Base-by-base conservation (phyloP, 192 early-diverging fungal species). In the Phycomyces blakesleeanus region DNA sequence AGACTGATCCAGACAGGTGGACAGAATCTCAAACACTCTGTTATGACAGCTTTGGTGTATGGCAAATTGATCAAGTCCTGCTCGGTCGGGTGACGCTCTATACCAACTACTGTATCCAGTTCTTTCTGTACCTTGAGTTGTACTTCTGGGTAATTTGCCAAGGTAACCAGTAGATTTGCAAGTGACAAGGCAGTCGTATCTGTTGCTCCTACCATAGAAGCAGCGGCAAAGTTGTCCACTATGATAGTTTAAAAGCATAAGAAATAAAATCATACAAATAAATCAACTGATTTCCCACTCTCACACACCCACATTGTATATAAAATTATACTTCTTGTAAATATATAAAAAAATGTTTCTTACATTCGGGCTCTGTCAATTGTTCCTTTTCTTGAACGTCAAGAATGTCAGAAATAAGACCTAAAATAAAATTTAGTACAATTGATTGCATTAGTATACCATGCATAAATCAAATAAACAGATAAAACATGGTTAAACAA, bases 131-230 rank as follows among this genome's bases (percentile, higher is more conserved):
- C 55, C 25, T 38, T 26, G 25, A 18, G n/a, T 12, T 56, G 55
- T 2, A 56, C 34, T 56, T 56, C 55, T 34, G 55, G 55, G 34
- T 56, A 11, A 14, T 56, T 56, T 20, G 27, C 39, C 57, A 38
- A 40, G 16, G 14, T 21, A 39, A 24, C 39, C 21, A 59, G 22
- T 15, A 40, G 4, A 21, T 44, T 42, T n/a, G 11, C 11, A 44
- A 59, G 12, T 3, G 34, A 26, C 11, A 24, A 15, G 24, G 34
- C 37, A 29, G 34, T 42, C 21, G 55, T 56, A 14, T 56, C 55
- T 18, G 34, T 38, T 18, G 26, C 55, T 26, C n/a, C 25, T 21
- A 38, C 15, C 37, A 42, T 37, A 38, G 38, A 9, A 20, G 41
- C 22, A 14, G 41, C 20, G 8, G 27, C 20, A 37, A 59, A n/a